A percentile compares a stretch with the other conserved stretches of the same genome.
Evolutionary conservation across 2,329 filamentous ascomycete species (phyloP).

Genomic region (Pseudogymnoascus pannorum): DNA sequence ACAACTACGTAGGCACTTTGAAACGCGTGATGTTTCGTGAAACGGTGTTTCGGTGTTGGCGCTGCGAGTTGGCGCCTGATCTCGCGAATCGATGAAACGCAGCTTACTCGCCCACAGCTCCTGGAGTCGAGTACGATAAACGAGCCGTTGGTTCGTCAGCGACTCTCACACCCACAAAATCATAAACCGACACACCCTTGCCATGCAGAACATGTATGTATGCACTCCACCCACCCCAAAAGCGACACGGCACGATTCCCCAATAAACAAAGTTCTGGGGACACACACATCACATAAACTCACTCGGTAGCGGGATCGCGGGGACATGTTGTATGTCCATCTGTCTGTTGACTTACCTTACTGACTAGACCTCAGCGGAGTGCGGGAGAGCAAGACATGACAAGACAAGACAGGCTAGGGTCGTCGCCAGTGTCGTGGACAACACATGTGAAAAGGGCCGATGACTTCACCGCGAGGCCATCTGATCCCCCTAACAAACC

Average conservation of each 20-base stretch:
- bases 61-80: neutral
- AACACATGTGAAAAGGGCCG: slow-evolving; percentile 1
- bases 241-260: neutral
- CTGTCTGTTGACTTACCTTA: too few relatives aligned
- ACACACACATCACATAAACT: neutral
- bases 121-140: neutral
- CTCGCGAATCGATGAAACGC: neutral
- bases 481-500: neutral
- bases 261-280: neutral
- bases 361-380: neutral
- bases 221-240: too few relatives aligned
- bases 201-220: neutral
- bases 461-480: neutral
- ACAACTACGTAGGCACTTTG: neutral
- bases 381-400: neutral
- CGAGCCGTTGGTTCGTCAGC: neutral
- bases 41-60: neutral
- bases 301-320: neutral
- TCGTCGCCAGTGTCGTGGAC: neutral
- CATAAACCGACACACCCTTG: neutral
- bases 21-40: slow-evolving; percentile 3
- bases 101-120: neutral
- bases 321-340: neutral
- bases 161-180: neutral
- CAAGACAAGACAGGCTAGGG: neutral